Evolutionary conservation across 805 yeast species (phyloP).

Genomic region (Candida nemodendra): DNA sequence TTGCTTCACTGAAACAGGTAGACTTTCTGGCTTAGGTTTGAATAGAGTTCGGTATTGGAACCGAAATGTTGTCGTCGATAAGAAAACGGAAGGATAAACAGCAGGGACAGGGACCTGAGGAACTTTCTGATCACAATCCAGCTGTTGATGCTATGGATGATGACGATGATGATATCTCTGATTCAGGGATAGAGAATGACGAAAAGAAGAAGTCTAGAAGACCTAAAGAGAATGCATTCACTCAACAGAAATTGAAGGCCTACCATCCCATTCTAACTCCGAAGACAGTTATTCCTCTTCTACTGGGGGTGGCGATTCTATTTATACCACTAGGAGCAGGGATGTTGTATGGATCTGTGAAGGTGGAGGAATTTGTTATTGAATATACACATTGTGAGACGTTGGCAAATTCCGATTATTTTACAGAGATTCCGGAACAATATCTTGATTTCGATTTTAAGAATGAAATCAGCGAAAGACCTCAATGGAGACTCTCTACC

Average conservation of each 20-base stretch:
- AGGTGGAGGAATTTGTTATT: slow-evolving; percentile 73
- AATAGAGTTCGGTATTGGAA: too few relatives aligned
- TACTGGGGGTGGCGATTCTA: slow-evolving; percentile 68
- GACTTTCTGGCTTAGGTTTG: too few relatives aligned
- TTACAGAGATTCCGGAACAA: slow-evolving; percentile 56
- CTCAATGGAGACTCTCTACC: slow-evolving; percentile 63
- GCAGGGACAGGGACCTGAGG: slow-evolving; percentile 12
- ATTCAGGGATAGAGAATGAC: slow-evolving; percentile 37
- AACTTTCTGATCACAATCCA: slow-evolving; percentile 4
- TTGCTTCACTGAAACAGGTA: too few relatives aligned
- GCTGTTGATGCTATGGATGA: slow-evolving; percentile 26
- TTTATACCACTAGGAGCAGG: slow-evolving; percentile 94
- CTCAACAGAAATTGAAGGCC: slow-evolving; percentile 55
- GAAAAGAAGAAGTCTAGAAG: slow-evolving; percentile 51
- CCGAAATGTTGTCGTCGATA: slow-evolving; percentile 17
- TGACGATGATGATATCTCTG: slow-evolving; percentile 44
- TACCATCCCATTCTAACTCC: slow-evolving; percentile 86
- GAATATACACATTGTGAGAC: slow-evolving; percentile 71
- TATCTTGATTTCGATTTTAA: slow-evolving; percentile 62
- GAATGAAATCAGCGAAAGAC: slow-evolving; percentile 36
- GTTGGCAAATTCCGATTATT: slow-evolving; percentile 45
- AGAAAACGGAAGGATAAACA: slow-evolving; percentile 16
- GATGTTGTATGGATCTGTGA: slow-evolving; percentile 67
- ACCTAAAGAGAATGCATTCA: slow-evolving; percentile 61
- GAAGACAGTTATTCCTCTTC: slow-evolving; percentile 81